Conservation (phyloP, 352 stramenopile genomes). For the Phytophthora agathidicida region DNA sequence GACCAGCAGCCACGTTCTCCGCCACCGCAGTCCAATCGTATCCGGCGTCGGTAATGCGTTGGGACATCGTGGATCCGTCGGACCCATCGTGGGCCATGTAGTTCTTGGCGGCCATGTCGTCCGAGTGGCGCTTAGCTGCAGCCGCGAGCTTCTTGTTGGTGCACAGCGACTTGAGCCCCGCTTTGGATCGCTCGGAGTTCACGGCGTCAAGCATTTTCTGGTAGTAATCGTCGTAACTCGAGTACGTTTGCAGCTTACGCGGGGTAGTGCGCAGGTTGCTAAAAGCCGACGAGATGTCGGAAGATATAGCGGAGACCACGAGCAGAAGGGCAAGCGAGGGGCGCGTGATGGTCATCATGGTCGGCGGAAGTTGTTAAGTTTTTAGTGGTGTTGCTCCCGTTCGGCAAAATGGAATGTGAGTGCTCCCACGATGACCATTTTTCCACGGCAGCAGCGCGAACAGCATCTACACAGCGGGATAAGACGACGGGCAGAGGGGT, state of each 20-base stretch:
- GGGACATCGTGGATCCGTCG: conserved; percentile 47
- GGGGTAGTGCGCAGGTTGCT: conserved; percentile 22
- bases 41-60: conserved; percentile 46
- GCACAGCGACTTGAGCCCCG: conserved; percentile 43
- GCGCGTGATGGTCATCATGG: conserved; percentile 25
- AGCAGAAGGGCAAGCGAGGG: conserved; percentile 29
- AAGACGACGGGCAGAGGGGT: conserved; percentile 32
- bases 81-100: conserved; percentile 62
- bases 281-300: conserved; percentile 11
- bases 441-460: conserved; percentile 11
- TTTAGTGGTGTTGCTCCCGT: conserved; percentile 12
- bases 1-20: conserved; percentile 65
- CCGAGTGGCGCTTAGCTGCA: conserved; percentile 33
- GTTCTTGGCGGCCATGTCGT: conserved; percentile 54
- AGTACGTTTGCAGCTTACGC: conserved; percentile 38
- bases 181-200: conserved; percentile 54
- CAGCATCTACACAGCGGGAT: conserved; percentile 26
- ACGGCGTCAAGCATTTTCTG: conserved; percentile 41
- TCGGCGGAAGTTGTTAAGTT: neutral
- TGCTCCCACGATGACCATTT: neutral
- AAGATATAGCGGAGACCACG: conserved; percentile 15
- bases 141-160: conserved; percentile 47
- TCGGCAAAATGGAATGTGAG: conserved; percentile 26
- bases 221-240: conserved; percentile 32
- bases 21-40: conserved; percentile 60